Evolutionary conservation across 768 basidiomycete genomes (phyloP).

Genomic region (Suillus hirtellus): DNA sequence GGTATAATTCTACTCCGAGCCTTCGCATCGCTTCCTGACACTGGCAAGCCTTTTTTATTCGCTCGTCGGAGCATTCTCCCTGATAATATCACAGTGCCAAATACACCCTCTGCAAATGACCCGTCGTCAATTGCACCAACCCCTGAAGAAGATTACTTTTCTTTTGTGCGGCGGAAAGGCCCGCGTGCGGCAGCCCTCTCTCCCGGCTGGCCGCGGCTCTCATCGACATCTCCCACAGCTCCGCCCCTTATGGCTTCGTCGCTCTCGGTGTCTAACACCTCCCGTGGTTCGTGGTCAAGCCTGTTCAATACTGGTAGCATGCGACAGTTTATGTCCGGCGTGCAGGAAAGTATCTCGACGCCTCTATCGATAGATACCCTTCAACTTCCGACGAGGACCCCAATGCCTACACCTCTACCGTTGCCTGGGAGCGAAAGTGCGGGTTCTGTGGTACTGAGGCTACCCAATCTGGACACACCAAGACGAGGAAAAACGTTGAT

Average conservation of each 20-base stretch:
- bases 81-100: slow-evolving; percentile 10
- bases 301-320: slow-evolving; percentile 67
- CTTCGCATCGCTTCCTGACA: slow-evolving; percentile 14
- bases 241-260: slow-evolving; percentile 39
- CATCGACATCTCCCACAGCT: slow-evolving; percentile 43
- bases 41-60: slow-evolving; percentile 14
- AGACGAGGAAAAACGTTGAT: slow-evolving; percentile 28
- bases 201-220: slow-evolving; percentile 53
- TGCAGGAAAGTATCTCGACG: slow-evolving; percentile 50
- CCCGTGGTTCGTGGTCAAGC: slow-evolving; percentile 81
- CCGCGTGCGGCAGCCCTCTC: slow-evolving; percentile 43
- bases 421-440: slow-evolving; percentile 24
- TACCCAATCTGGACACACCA: slow-evolving; percentile 30
- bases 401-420: slow-evolving; percentile 25
- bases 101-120: slow-evolving; percentile 22
- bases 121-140: slow-evolving; percentile 21
- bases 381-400: slow-evolving; percentile 6
- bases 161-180: slow-evolving; percentile 38
- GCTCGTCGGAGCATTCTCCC: background rate
- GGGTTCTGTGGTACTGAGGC: slow-evolving; percentile 16
- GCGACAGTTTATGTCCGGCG: slow-evolving; percentile 66
- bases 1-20: slow-evolving; percentile 65
- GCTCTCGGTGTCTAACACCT: slow-evolving; percentile 57
- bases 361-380: slow-evolving; percentile 32
- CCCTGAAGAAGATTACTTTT: slow-evolving; percentile 61